Evolutionary conservation across 1,139 yeast genomes (phyloP).

Genomic region (Lodderomyces elongisporus): DNA sequence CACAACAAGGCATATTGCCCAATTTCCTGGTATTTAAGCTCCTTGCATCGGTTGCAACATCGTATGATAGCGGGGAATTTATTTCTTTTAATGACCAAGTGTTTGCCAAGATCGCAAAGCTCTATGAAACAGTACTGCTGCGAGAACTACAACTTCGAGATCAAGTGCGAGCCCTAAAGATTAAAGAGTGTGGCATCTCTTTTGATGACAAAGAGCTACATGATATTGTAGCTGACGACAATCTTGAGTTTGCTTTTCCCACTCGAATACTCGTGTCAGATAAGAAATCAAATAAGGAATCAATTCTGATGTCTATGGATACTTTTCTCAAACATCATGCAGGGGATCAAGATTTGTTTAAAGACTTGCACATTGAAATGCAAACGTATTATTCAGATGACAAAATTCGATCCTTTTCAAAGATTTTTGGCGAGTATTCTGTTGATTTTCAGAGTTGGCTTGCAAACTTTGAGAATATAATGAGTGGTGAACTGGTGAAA

Average conservation of each 20-base stretch:
- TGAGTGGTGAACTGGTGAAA: constrained; percentile 17
- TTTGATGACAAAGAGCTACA: constrained; percentile 25
- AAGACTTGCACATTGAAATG: constrained; percentile 29
- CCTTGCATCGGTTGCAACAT: constrained; percentile 41
- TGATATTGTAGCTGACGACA: constrained; percentile 50
- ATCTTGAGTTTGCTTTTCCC: constrained; percentile 46
- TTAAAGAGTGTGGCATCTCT: constrained; percentile 28
- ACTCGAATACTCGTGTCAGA: constrained; percentile 44
- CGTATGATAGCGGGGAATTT: constrained; percentile 30
- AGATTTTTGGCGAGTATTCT: constrained; percentile 32
- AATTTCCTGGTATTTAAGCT: constrained; percentile 46
- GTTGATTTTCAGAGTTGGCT: constrained; percentile 52
- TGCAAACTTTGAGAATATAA: constrained; percentile 34
- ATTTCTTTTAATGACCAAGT: constrained; percentile 27
- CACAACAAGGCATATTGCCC: constrained; percentile 46
- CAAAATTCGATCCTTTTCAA: constrained; percentile 33
- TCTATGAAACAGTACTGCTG: constrained; percentile 26
- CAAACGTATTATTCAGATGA: constrained; percentile 51
- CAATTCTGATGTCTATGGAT: constrained; percentile 40
- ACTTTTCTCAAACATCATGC: constrained; percentile 32
- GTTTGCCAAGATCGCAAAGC: constrained; percentile 24
- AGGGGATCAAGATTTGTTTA: constrained; percentile 6
- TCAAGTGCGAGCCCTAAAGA: constrained; percentile 24
- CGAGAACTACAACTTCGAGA: constrained; percentile 41
- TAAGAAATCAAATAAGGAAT: constrained; percentile 16